phyloP scores from a whole-genome alignment of 371 early-diverging fungal genomes.

The Apophysomyces trapeziformis region DNA sequence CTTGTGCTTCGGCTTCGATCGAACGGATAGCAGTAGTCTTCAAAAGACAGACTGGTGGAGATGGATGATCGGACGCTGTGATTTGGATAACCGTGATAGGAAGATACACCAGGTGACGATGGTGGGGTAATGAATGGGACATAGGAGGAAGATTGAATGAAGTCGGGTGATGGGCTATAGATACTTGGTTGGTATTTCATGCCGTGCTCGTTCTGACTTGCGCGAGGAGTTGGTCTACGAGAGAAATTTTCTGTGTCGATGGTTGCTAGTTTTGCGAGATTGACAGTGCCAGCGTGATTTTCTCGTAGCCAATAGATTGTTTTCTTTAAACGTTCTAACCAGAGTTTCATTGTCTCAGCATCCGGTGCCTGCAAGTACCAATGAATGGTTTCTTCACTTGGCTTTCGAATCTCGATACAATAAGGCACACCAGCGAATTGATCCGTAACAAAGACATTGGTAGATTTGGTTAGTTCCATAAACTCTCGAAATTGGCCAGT shows the following conservation, averaged over 20 bases:
- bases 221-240: slow-evolving; percentile 5
- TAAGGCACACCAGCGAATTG: slow-evolving; percentile 30
- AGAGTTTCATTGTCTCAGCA: slow-evolving; percentile 38
- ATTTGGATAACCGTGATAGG: neutral
- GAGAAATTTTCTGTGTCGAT: slow-evolving; percentile 23
- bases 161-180: no score
- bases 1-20: slow-evolving; percentile 2
- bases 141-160: neutral
- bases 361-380: slow-evolving; percentile 43
- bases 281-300: slow-evolving; percentile 13
- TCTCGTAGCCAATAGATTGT: slow-evolving; percentile 29
- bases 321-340: slow-evolving; percentile 38
- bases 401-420: slow-evolving; percentile 42
- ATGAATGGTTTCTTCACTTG: slow-evolving; percentile 12
- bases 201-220: neutral
- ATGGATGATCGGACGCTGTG: neutral
- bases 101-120: neutral
- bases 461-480: slow-evolving; percentile 34
- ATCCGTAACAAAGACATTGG: slow-evolving; percentile 44
- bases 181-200: neutral
- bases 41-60: slow-evolving; percentile 1
- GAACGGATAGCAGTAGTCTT: neutral
- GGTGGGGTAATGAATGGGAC: neutral
- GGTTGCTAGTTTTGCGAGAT: neutral
- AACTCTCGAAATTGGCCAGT: slow-evolving; percentile 33